Evolutionary conservation across 495 filamentous ascomycete species (phyloP).

Genomic region (Talaromyces liani): DNA sequence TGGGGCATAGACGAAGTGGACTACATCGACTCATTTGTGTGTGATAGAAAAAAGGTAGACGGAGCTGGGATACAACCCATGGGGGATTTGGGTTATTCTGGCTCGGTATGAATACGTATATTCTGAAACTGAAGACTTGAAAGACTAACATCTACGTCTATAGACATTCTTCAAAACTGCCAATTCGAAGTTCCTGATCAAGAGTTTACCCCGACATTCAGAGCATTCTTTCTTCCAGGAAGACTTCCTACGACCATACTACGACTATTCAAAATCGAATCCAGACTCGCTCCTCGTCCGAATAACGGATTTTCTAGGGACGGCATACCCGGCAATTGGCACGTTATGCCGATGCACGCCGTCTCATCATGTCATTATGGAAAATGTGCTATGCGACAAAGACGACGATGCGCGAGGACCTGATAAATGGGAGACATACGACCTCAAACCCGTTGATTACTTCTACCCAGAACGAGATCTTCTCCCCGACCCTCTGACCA

Average conservation of each 20-base stretch:
- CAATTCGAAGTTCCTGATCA: conserved; percentile 55
- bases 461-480: conserved; percentile 67
- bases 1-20: conserved; percentile 48
- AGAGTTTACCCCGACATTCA: conserved; percentile 57
- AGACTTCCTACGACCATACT: conserved; percentile 54
- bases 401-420: conserved; percentile 29
- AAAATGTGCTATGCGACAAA: conserved; percentile 57
- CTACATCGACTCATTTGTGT: conserved; percentile 46
- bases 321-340: conserved; percentile 45
- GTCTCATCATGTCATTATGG: conserved; percentile 65
- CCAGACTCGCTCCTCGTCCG: conserved; percentile 54
- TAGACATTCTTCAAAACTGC: conserved; percentile 61
- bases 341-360: conserved; percentile 46
- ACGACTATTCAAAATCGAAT: conserved; percentile 49
- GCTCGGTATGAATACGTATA: conserved; percentile 32
- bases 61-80: conserved; percentile 33
- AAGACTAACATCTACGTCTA: not conserved
- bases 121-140: not conserved
- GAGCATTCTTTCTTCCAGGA: conserved; percentile 62
- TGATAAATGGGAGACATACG: conserved; percentile 57
- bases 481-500: conserved; percentile 48
- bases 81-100: conserved; percentile 54
- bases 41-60: conserved; percentile 15
- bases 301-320: conserved; percentile 59
- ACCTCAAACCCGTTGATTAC: conserved; percentile 64